Percentiles rank a stretch among this genome's conserved stretches.
These are phyloP conservation scores for Exophiala oligosperma DNA, from an alignment of 2,329 filamentous ascomycete genomes.

Conservation along the genomic window DNA sequence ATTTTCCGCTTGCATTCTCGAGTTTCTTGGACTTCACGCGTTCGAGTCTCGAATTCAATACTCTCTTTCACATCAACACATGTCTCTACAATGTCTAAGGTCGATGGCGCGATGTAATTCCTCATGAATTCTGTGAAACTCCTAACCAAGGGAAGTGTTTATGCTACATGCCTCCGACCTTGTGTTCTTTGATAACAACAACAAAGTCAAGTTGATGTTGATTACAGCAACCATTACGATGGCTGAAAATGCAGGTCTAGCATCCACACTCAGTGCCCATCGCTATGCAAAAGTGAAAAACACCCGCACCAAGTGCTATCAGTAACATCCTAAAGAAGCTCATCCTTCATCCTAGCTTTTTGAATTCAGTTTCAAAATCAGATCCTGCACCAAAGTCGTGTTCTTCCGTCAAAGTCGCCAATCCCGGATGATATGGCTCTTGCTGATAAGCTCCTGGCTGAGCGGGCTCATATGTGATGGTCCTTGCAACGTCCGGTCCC, in stretches of 20 bases:
- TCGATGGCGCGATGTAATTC: no score
- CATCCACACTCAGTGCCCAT: not conserved
- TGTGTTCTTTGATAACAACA: no score
- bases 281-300: not conserved
- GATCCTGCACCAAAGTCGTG: conserved; percentile 35
- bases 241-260: not conserved
- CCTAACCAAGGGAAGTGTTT: no score
- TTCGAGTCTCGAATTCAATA: not conserved
- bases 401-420: conserved; percentile 37
- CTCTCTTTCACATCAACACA: no score
- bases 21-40: not conserved
- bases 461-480: conserved; percentile 26
- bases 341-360: conserved; percentile 20
- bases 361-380: conserved; percentile 29
- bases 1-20: not conserved
- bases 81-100: no score
- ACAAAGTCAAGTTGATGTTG: not conserved
- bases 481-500: conserved; percentile 26
- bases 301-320: not conserved
- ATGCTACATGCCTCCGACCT: no score
- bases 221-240: not conserved
- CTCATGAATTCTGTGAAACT: no score
- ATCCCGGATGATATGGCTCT: conserved; percentile 30
- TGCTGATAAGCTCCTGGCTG: conserved; percentile 23
- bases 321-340: not conserved